These are phyloP conservation scores for Plantago ovata DNA, from an alignment of 257 asterid species.

Conservation along the genomic window DNA sequence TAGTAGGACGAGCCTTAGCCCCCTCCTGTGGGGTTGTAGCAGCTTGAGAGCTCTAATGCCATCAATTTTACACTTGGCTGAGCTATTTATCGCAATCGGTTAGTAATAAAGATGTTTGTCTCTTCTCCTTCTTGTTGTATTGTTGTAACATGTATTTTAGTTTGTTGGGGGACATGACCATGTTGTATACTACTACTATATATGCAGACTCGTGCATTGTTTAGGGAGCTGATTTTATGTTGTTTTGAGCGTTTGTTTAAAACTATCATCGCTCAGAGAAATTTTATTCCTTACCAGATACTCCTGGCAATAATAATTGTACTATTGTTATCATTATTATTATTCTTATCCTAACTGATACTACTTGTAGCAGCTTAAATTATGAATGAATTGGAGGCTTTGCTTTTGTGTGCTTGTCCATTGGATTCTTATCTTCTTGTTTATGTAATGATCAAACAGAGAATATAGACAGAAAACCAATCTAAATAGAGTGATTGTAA, in stretches of 20 bases:
- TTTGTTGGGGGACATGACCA: constrained; percentile 10
- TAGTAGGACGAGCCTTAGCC: constrained; percentile 14
- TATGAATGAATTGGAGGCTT: too few relatives aligned
- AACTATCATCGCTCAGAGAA: not conserved
- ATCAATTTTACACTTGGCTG: constrained; percentile 53
- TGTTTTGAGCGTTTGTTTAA: constrained; percentile 12
- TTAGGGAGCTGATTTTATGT: constrained; percentile 20
- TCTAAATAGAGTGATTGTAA: too few relatives aligned
- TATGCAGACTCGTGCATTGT: constrained; percentile 19
- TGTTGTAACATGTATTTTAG: constrained; percentile 20
- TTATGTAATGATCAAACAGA: too few relatives aligned
- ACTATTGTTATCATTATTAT: constrained; percentile 10
- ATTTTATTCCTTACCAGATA: constrained; percentile 3
- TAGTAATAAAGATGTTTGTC: constrained; percentile 31
- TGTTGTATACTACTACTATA: constrained; percentile 33
- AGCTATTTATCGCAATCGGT: constrained; percentile 36
- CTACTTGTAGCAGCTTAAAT: too few relatives aligned
- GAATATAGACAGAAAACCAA: too few relatives aligned
- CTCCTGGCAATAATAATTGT: constrained; percentile 21
- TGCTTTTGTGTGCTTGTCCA: too few relatives aligned
- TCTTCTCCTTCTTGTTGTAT: constrained; percentile 9
- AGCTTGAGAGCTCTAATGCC: constrained; percentile 47
- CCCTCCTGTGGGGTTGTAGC: constrained; percentile 10
- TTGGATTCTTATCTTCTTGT: too few relatives aligned
- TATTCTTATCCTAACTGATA: not conserved